Evolutionary conservation across 805 yeast genomes (phyloP).

Genomic region (Kodamaea hsintzibuensis): DNA sequence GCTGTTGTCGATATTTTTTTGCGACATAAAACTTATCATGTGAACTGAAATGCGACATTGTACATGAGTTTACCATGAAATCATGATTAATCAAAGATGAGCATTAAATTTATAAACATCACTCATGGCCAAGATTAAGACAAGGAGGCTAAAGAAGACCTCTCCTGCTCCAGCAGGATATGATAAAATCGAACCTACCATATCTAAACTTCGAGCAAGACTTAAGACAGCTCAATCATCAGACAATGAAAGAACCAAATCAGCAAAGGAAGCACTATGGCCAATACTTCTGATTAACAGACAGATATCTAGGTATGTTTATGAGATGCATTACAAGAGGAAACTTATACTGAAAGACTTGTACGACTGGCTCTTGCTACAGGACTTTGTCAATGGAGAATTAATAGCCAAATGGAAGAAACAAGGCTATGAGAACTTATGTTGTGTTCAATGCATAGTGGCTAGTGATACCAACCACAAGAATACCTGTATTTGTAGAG

Average conservation of each 20-base stretch:
- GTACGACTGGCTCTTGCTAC: constrained; percentile 71
- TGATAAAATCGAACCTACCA: constrained; percentile 64
- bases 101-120: background rate
- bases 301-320: constrained; percentile 74
- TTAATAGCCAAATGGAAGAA: constrained; percentile 82
- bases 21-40: no score
- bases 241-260: constrained; percentile 36
- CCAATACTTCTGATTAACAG: constrained; percentile 69
- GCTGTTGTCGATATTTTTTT: constrained; percentile 55
- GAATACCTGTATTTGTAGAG: constrained; percentile 81
- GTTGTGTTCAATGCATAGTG: constrained; percentile 80
- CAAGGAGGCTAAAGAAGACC: constrained; percentile 12
- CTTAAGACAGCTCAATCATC: constrained; percentile 49
- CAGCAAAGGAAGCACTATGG: constrained; percentile 62
- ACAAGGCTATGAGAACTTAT: constrained; percentile 81
- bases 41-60: no score
- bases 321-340: constrained; percentile 69
- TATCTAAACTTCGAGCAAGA: constrained; percentile 57
- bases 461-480: constrained; percentile 57
- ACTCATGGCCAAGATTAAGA: background rate
- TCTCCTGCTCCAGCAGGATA: constrained; percentile 70
- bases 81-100: constrained; percentile 1
- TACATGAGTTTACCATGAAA: no score
- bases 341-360: constrained; percentile 65
- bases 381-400: constrained; percentile 64